Conservation (phyloP, 2,329 filamentous ascomycete genomes). For the Phaeosphaeriaceae sp. region DNA sequence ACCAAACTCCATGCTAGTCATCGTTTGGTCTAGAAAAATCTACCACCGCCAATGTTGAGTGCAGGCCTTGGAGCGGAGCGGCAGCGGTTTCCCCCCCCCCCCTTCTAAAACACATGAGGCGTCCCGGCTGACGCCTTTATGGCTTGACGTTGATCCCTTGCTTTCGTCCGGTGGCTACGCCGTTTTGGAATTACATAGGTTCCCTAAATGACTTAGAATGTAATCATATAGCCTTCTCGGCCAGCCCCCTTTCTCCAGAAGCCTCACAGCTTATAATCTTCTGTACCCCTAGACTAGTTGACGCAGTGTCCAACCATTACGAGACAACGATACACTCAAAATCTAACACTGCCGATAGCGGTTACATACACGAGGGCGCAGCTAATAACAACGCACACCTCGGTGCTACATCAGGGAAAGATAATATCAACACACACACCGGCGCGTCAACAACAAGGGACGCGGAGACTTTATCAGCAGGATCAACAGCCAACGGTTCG, state of each 20-base stretch:
- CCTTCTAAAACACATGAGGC: conserved; percentile 10
- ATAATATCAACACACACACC: conserved; percentile 26
- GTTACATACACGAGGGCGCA: conserved; percentile 16
- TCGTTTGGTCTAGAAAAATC: conserved; percentile 15
- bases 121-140: conserved; percentile 20
- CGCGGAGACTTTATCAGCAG: conserved; percentile 31
- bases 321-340: conserved; percentile 9
- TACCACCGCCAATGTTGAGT: conserved; percentile 22
- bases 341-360: conserved; percentile 9
- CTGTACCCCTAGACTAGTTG: conserved; percentile 8
- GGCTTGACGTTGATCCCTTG: conserved; percentile 24
- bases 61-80: conserved; percentile 27
- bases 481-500: conserved; percentile 31
- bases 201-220: conserved; percentile 17
- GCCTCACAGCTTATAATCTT: conserved; percentile 19
- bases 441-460: conserved; percentile 26
- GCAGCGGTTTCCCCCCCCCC: conserved; percentile 28
- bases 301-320: conserved; percentile 15
- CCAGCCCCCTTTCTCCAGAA: conserved; percentile 4
- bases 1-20: conserved; percentile 7
- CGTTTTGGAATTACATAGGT: conserved; percentile 18
- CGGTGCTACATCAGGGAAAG: conserved; percentile 15
- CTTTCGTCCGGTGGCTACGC: conserved; percentile 31
- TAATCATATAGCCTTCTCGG: conserved; percentile 12
- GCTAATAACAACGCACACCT: conserved; percentile 20